phyloP scores from a whole-genome alignment of 2,329 filamentous ascomycete species.

The Cryphonectria parasitica region DNA sequence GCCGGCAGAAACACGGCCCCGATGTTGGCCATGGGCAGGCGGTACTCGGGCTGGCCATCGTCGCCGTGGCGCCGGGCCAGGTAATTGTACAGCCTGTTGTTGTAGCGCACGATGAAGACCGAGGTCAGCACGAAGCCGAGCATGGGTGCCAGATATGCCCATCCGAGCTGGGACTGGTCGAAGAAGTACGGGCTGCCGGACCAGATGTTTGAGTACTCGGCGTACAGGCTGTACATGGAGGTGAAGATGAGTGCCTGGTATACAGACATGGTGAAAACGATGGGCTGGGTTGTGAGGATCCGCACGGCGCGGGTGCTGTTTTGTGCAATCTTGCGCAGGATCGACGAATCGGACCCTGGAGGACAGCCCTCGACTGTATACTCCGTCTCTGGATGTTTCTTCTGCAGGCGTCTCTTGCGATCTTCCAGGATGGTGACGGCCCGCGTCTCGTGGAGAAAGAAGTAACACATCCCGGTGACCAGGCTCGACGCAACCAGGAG shows the following conservation, averaged over 20 bases:
- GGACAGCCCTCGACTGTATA: background rate
- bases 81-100: background rate
- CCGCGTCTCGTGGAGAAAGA: background rate
- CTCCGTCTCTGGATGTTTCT: background rate
- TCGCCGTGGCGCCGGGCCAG: background rate
- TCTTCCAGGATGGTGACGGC: background rate
- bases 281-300: conserved; percentile 1
- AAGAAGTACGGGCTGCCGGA: background rate
- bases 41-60: background rate
- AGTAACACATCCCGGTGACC: background rate
- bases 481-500: background rate
- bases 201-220: background rate
- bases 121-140: background rate
- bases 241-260: conserved; percentile 1
- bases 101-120: background rate
- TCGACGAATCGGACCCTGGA: background rate
- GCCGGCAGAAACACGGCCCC: background rate
- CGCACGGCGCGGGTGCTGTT: conserved; percentile 7
- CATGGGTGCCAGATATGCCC: background rate
- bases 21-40: background rate
- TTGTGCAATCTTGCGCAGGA: background rate
- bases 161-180: background rate
- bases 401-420: background rate
- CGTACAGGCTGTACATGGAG: conserved; percentile 6
- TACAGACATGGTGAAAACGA: conserved; percentile 1